A percentile compares a stretch with the other conserved stretches of the same genome.
Conservation (phyloP, 1,139 yeast species). For the Kurtzmaniella quercitrusa region DNA sequence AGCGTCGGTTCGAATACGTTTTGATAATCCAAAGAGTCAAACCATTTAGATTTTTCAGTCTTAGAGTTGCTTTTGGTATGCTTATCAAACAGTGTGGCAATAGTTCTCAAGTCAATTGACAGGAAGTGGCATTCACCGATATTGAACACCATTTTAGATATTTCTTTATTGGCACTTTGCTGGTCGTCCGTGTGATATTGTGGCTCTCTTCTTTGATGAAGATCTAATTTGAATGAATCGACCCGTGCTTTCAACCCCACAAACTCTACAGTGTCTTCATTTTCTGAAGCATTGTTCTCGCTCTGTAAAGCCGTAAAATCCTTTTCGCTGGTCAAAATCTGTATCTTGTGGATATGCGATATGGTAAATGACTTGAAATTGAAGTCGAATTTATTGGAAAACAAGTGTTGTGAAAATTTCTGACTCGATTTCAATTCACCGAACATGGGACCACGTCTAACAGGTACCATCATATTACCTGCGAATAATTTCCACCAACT, state of each 20-base stretch:
- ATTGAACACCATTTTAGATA: constrained; percentile 43
- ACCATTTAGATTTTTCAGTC: constrained; percentile 26
- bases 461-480: constrained; percentile 40
- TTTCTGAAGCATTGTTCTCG: constrained; percentile 16
- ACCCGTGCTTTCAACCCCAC: constrained; percentile 41
- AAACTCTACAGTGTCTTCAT: constrained; percentile 24
- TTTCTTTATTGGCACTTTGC: constrained; percentile 24
- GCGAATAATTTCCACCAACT: constrained; percentile 45
- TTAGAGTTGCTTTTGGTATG: constrained; percentile 19
- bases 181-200: constrained; percentile 30
- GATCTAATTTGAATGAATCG: constrained; percentile 37
- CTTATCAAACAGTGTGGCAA: constrained; percentile 29
- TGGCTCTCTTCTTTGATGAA: constrained; percentile 46
- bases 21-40: constrained; percentile 39
- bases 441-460: constrained; percentile 37
- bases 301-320: constrained; percentile 2
- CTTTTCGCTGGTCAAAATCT: constrained; percentile 10
- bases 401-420: constrained; percentile 42
- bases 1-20: constrained; percentile 34
- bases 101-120: constrained; percentile 38
- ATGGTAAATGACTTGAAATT: constrained; percentile 36
- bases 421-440: constrained; percentile 32
- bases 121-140: constrained; percentile 39
- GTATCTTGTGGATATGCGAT: constrained; percentile 32
- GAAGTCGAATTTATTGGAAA: constrained; percentile 39